Percentiles rank a stretch among this genome's conserved stretches.
Conservation (phyloP, 345 rosid genomes). For the Euphorbia pulcherrima region DNA sequence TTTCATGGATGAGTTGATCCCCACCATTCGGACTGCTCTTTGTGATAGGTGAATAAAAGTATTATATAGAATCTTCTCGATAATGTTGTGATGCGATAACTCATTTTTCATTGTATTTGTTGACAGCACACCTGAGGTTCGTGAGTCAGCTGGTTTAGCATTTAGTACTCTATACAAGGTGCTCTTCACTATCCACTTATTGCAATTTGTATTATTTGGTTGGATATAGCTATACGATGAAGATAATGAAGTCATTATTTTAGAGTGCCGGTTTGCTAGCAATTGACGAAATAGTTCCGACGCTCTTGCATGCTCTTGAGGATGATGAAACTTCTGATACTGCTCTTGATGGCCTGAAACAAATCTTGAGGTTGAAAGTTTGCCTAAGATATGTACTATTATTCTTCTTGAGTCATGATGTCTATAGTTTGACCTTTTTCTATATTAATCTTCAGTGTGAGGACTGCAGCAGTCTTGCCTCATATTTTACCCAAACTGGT, state of each 20-base stretch:
- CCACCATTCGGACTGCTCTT: conserved; percentile 89
- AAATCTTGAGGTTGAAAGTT: conserved; percentile 66
- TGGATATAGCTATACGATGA: neutral
- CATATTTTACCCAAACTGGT: conserved; percentile 96
- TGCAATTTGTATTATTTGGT: conserved; percentile 8
- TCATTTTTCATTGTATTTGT: conserved; percentile 8
- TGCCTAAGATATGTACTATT: neutral
- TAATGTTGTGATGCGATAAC: neutral
- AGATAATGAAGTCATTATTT: neutral
- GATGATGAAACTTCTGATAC: conserved; percentile 86
- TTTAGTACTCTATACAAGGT: conserved; percentile 98
- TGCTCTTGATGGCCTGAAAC: conserved; percentile 94
- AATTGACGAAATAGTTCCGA: conserved; percentile 96
- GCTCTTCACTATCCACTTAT: conserved; percentile 10
- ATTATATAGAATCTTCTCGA: conserved; percentile 5
- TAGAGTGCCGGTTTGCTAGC: conserved; percentile 99
- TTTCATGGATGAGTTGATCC: conserved; percentile 94
- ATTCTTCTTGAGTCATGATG: conserved; percentile 1
- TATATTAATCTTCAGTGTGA: conserved; percentile 54
- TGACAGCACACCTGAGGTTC: conserved; percentile 74
- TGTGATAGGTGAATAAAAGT: conserved; percentile 66
- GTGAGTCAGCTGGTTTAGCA: conserved; percentile 96
- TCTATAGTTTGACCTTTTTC: conserved; percentile 17
- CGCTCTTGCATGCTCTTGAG: conserved; percentile 86
- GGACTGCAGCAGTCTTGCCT: conserved; percentile 95